Conservation (phyloP, 371 early-diverging fungal species). For the Polyrhizophydium stewartii region DNA sequence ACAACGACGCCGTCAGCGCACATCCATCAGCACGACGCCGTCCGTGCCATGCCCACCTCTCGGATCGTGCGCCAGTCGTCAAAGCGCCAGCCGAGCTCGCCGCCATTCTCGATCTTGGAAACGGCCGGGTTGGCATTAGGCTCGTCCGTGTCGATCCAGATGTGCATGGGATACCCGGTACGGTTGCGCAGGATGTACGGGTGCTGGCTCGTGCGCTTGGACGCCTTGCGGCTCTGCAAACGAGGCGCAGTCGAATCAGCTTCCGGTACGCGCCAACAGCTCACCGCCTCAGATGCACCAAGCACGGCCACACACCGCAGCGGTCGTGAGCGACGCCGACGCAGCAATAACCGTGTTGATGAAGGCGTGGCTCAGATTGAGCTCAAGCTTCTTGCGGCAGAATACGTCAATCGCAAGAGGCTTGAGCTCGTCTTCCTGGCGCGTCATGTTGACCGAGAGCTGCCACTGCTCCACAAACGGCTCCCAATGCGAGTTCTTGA, state of each 20-base stretch:
- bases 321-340: constrained; percentile 15
- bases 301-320: not conserved
- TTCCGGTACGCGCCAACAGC: no score
- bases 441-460: constrained; percentile 28
- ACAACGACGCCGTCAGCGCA: not conserved
- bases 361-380: constrained; percentile 84
- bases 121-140: constrained; percentile 59
- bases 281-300: no score
- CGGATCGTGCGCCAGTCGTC: constrained; percentile 93
- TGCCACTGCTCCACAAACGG: constrained; percentile 92
- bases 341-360: constrained; percentile 76
- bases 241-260: no score
- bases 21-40: not conserved
- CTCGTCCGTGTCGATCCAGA: constrained; percentile 74
- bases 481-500: constrained; percentile 98
- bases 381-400: constrained; percentile 75
- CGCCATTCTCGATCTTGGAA: constrained; percentile 63
- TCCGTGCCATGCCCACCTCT: constrained; percentile 55
- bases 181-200: not conserved
- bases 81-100: constrained; percentile 86
- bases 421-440: constrained; percentile 16
- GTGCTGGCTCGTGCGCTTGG: constrained; percentile 2
- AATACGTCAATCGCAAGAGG: constrained; percentile 53
- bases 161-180: constrained; percentile 51
- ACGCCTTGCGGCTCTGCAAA: constrained; percentile 1